Percentiles rank a stretch among this genome's conserved stretches.
Conservation (phyloP, 2,329 filamentous ascomycete species). For the Alternaria arborescens region DNA sequence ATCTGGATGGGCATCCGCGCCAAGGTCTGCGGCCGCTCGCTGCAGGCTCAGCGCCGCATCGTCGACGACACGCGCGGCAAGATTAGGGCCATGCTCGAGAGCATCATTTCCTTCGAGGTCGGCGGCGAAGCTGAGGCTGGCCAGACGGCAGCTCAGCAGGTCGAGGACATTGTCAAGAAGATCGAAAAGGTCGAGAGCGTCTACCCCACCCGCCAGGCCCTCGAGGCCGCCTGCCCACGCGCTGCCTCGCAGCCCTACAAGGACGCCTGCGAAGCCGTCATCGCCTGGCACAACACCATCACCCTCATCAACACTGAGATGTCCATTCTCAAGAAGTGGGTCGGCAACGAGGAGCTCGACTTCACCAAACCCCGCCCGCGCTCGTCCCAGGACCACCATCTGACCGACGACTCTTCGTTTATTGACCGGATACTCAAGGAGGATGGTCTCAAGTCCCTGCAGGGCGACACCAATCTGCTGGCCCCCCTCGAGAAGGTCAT, state of each 20-base stretch:
- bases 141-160: slow-evolving; percentile 86
- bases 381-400: slow-evolving; percentile 73
- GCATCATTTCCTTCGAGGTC: slow-evolving; percentile 91
- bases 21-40: slow-evolving; percentile 81
- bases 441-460: slow-evolving; percentile 89
- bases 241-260: slow-evolving; percentile 79
- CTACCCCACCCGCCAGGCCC: slow-evolving; percentile 80
- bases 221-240: slow-evolving; percentile 77
- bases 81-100: slow-evolving; percentile 79
- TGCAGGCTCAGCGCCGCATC: slow-evolving; percentile 85
- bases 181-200: slow-evolving; percentile 88
- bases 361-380: slow-evolving; percentile 79
- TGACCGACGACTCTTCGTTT: slow-evolving; percentile 91
- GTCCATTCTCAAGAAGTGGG: slow-evolving; percentile 91
- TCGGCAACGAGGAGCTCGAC: slow-evolving; percentile 93
- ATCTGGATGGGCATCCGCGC: slow-evolving; percentile 90
- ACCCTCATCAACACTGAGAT: slow-evolving; percentile 95
- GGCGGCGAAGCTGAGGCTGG: slow-evolving; percentile 92
- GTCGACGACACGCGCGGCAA: slow-evolving; percentile 82
- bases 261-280: slow-evolving; percentile 85
- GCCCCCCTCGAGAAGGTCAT: slow-evolving; percentile 85
- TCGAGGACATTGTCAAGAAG: slow-evolving; percentile 86
- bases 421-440: slow-evolving; percentile 95
- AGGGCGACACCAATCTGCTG: slow-evolving; percentile 85
- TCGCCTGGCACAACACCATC: slow-evolving; percentile 97